Percentiles rank a stretch among this genome's conserved stretches.
Evolutionary conservation across 2,329 filamentous ascomycete species (phyloP).

Genomic region (Colletotrichum liriopes): DNA sequence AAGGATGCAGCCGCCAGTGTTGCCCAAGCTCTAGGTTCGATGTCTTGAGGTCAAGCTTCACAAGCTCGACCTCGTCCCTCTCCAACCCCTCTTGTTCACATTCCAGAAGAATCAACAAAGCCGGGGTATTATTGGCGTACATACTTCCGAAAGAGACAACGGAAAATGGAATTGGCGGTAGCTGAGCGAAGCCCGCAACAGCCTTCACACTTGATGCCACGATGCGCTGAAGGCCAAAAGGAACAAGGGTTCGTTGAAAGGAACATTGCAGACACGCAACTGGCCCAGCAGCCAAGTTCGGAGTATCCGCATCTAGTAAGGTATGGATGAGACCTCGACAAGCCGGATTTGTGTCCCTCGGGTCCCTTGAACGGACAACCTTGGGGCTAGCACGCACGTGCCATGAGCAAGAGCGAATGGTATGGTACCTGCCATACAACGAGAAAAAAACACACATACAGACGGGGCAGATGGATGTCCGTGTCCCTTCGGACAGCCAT

Average conservation of each 20-base stretch:
- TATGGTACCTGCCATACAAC: neutral
- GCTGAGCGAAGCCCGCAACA: neutral
- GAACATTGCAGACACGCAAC: neutral
- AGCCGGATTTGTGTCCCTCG: neutral
- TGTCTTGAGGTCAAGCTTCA: neutral
- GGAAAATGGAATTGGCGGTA: neutral
- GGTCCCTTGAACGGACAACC: neutral
- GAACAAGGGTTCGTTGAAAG: neutral
- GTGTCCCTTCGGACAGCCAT: neutral
- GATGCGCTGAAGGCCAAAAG: neutral
- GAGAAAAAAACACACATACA: neutral
- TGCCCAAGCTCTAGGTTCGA: neutral
- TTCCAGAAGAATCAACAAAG: neutral
- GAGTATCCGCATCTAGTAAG: slow-evolving; percentile 23
- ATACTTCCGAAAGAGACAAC: neutral
- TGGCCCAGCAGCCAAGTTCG: neutral
- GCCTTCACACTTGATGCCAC: neutral
- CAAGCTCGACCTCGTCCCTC: neutral
- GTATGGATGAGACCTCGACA: neutral
- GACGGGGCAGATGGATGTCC: neutral
- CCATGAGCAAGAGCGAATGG: neutral
- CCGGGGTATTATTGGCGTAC: neutral
- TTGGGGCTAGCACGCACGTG: neutral
- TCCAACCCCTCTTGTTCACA: neutral
- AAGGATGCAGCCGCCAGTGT: neutral